Percentiles rank a stretch among this genome's conserved stretches.
phyloP scores from a whole-genome alignment of 106 monocot species.

The Agapanthus africanus region DNA sequence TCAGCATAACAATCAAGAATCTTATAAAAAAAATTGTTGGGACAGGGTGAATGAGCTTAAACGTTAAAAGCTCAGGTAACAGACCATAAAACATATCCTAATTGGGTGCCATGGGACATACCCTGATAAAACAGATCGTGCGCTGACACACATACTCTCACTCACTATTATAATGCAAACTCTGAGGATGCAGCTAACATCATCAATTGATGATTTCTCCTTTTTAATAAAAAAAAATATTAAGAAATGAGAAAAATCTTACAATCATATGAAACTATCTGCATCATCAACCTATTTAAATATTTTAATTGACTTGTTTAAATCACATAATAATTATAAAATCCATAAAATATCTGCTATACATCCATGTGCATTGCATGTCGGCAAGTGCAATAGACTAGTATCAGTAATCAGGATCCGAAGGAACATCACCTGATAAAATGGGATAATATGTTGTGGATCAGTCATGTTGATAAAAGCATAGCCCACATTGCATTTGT shows the following conservation, averaged over 20 bases:
- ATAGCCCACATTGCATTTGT: slow-evolving; percentile 98
- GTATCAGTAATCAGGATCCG: background rate
- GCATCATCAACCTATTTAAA: too few relatives aligned
- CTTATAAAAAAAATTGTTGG: background rate
- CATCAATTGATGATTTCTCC: too few relatives aligned
- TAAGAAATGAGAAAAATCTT: background rate
- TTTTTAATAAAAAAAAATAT: too few relatives aligned
- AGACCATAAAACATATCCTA: background rate
- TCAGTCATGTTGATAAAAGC: slow-evolving; percentile 95
- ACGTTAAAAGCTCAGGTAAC: background rate
- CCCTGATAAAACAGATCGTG: background rate
- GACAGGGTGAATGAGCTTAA: background rate
- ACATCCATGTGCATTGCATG: too few relatives aligned
- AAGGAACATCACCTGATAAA: slow-evolving; percentile 40
- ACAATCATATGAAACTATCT: too few relatives aligned
- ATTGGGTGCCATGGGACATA: background rate
- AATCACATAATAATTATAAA: too few relatives aligned
- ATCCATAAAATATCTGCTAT: too few relatives aligned
- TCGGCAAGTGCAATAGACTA: too few relatives aligned
- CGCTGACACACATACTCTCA: too few relatives aligned
- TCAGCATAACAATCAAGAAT: background rate
- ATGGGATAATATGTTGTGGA: slow-evolving; percentile 45
- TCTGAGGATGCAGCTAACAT: too few relatives aligned
- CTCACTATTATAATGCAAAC: too few relatives aligned
- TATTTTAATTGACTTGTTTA: too few relatives aligned